Evolutionary conservation across 2,329 filamentous ascomycete genomes (phyloP).

Genomic region (Teratosphaeria viscida): DNA sequence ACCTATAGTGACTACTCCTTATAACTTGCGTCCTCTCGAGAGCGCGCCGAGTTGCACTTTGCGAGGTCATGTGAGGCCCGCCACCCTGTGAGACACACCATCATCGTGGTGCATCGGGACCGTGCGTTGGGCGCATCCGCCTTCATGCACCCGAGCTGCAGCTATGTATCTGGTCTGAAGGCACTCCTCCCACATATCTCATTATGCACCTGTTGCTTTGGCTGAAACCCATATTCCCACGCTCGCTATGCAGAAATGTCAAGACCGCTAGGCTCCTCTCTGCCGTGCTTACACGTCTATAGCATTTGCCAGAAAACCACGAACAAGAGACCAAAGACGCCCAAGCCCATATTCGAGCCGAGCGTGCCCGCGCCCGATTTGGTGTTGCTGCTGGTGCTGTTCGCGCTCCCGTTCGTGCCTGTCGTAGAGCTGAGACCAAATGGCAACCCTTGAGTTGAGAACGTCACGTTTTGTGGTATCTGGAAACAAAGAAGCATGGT

Average conservation of each 20-base stretch:
- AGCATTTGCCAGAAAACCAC: conserved; percentile 15
- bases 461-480: conserved; percentile 57
- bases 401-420: conserved; percentile 16
- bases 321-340: conserved; percentile 12
- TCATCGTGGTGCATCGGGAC: neutral
- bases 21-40: neutral
- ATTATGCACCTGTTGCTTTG: neutral
- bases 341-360: conserved; percentile 7
- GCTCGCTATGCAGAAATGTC: neutral
- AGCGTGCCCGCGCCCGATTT: neutral
- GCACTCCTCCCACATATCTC: neutral
- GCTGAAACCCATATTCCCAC: neutral
- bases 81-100: neutral
- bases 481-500: neutral
- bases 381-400: neutral
- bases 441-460: conserved; percentile 47
- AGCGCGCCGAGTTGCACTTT: no score
- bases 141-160: neutral
- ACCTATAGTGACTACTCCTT: no score
- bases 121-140: neutral
- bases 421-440: conserved; percentile 14
- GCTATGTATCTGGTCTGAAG: no score
- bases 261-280: neutral
- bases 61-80: conserved; percentile 2
- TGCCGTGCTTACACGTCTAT: neutral